These are phyloP conservation scores for Grosmannia huntii DNA, from an alignment of 2,329 filamentous ascomycete species.

Conservation along the genomic window DNA sequence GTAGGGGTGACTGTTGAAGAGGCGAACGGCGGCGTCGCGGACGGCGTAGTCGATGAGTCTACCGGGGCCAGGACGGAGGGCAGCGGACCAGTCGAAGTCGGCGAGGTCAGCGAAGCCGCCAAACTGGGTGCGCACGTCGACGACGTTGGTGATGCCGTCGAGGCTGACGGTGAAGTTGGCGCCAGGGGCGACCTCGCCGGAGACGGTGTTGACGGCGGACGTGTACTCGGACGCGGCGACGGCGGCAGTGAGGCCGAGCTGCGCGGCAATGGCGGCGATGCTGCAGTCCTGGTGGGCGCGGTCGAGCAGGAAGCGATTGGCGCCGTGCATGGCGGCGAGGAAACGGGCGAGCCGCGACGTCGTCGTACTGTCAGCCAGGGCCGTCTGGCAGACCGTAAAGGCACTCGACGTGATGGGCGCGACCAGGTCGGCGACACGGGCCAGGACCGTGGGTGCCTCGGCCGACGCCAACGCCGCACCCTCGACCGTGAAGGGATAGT, in stretches of 20 bases:
- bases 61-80: constrained; percentile 9
- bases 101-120: constrained; percentile 14
- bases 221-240: constrained; percentile 15
- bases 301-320: constrained; percentile 14
- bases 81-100: background rate
- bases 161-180: constrained; percentile 16
- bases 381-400: constrained; percentile 13
- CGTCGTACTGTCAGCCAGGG: constrained; percentile 7
- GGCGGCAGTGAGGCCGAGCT: constrained; percentile 13
- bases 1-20: background rate
- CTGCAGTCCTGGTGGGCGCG: constrained; percentile 11
- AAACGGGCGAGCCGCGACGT: constrained; percentile 13
- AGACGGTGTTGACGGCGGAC: constrained; percentile 12
- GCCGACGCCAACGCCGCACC: constrained; percentile 1
- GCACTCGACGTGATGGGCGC: constrained; percentile 13
- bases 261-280: constrained; percentile 13
- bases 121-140: constrained; percentile 15
- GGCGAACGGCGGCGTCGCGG: constrained; percentile 13
- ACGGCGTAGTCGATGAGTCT: constrained; percentile 18
- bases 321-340: constrained; percentile 16
- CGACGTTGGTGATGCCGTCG: constrained; percentile 17
- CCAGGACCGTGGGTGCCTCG: constrained; percentile 14
- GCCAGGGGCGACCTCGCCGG: constrained; percentile 14
- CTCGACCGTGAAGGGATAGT: constrained; percentile 17
- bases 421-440: constrained; percentile 14